Conservation (phyloP, 495 filamentous ascomycete species). For the Tuber microsphaerosporum region DNA sequence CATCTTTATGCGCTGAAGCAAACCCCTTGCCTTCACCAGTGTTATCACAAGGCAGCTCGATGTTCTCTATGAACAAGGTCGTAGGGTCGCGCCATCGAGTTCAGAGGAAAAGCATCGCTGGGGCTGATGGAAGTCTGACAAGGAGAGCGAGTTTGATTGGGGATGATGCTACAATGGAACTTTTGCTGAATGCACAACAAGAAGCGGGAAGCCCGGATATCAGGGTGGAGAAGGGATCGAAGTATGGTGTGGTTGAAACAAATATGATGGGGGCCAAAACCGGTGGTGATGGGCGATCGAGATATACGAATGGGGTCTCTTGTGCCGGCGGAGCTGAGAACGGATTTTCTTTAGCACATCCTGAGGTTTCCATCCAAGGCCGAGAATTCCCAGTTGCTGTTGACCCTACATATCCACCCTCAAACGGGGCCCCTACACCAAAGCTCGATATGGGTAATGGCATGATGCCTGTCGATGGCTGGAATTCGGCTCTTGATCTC, state of each 20-base stretch:
- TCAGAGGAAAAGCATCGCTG: slow-evolving; percentile 18
- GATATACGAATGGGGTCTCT: neutral
- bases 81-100: neutral
- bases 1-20: neutral
- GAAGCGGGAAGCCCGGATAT: slow-evolving; percentile 21
- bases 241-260: neutral
- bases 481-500: slow-evolving; percentile 6
- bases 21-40: neutral
- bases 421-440: slow-evolving; percentile 7
- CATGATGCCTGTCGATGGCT: slow-evolving; percentile 12
- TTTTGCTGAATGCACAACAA: slow-evolving; percentile 21
- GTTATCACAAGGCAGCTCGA: neutral
- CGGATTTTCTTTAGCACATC: neutral
- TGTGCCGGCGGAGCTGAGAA: neutral
- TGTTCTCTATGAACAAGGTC: neutral
- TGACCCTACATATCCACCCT: neutral
- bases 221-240: slow-evolving; percentile 13
- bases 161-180: slow-evolving; percentile 22
- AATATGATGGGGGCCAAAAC: neutral
- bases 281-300: neutral
- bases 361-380: neutral
- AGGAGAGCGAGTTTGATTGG: slow-evolving; percentile 31
- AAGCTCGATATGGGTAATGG: slow-evolving; percentile 24
- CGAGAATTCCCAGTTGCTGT: neutral
- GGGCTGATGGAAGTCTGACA: slow-evolving; percentile 3